Evolutionary conservation across 1,284 basidiomycete genomes (phyloP).

Genomic region (Ustanciosporium gigantosporum): DNA sequence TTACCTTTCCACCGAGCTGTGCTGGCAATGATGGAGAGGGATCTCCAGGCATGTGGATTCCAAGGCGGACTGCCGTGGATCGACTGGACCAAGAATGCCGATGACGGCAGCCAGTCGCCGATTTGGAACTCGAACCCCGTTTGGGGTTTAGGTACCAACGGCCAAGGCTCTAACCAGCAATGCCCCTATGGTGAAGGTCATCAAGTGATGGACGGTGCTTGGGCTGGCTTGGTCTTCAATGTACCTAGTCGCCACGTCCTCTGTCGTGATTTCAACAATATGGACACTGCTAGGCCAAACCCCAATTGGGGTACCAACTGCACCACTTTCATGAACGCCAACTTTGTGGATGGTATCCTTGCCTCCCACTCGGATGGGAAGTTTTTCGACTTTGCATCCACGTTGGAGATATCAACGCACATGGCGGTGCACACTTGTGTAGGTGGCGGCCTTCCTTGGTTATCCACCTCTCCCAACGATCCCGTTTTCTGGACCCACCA

Average conservation of each 20-base stretch:
- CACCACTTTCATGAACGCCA: conserved; percentile 13
- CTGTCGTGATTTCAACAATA: conserved; percentile 31
- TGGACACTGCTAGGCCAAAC: conserved; percentile 5
- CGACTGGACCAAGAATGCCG: conserved; percentile 17
- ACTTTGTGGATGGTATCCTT: conserved; percentile 10
- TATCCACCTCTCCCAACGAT: conserved; percentile 14
- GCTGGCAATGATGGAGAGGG: conserved; percentile 11
- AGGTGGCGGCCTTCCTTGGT: conserved; percentile 21
- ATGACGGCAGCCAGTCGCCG: conserved; percentile 6
- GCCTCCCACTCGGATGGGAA: conserved; percentile 9
- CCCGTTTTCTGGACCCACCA: conserved; percentile 10
- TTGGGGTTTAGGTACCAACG: conserved; percentile 15
- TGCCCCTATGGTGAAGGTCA: conserved; percentile 13
- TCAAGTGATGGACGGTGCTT: conserved; percentile 16
- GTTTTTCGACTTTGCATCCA: conserved; percentile 24
- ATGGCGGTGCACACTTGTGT: conserved; percentile 23
- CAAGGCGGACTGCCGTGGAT: conserved; percentile 18
- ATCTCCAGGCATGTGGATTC: conserved; percentile 20
- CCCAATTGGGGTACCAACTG: conserved; percentile 20
- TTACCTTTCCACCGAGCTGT: conserved; percentile 20
- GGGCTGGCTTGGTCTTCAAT: conserved; percentile 16
- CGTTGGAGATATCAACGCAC: conserved; percentile 21
- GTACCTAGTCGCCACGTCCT: conserved; percentile 19
- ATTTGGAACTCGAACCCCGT: conserved; percentile 7
- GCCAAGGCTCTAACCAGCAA: conserved; percentile 1